Conservation (phyloP, 1,139 yeast genomes). For the Komagataea norvegica region DNA sequence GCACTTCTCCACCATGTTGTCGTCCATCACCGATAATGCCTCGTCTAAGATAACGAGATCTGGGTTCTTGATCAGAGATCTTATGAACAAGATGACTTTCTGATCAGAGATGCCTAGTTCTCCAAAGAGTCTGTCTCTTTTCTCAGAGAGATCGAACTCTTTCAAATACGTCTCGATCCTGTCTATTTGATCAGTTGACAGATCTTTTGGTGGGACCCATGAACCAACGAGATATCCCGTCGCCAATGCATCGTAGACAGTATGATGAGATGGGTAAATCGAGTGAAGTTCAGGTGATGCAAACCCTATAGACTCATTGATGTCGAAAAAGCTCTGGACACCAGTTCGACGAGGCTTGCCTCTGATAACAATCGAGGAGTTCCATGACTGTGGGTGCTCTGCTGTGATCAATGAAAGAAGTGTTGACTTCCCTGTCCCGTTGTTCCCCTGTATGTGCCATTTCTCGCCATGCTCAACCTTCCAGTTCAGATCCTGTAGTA, state of each 20-base stretch:
- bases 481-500: constrained; percentile 63
- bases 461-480: constrained; percentile 63
- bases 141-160: constrained; percentile 31
- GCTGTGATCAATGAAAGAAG: constrained; percentile 78
- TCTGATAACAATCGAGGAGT: constrained; percentile 56
- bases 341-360: constrained; percentile 74
- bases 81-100: constrained; percentile 66
- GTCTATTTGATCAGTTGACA: constrained; percentile 33
- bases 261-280: constrained; percentile 55
- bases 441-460: constrained; percentile 87
- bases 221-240: constrained; percentile 71
- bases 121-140: constrained; percentile 38
- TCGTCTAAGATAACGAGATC: constrained; percentile 79
- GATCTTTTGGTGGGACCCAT: constrained; percentile 36
- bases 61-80: constrained; percentile 77
- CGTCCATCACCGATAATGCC: constrained; percentile 89
- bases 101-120: constrained; percentile 69
- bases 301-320: constrained; percentile 77
- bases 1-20: constrained; percentile 57
- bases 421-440: constrained; percentile 93
- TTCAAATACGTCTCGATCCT: constrained; percentile 33
- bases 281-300: constrained; percentile 92
- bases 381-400: constrained; percentile 98
- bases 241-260: constrained; percentile 55
- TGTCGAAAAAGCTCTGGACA: constrained; percentile 67